Evolutionary conservation across 805 yeast genomes (phyloP).

Genomic region (Pichia kluyveri): DNA sequence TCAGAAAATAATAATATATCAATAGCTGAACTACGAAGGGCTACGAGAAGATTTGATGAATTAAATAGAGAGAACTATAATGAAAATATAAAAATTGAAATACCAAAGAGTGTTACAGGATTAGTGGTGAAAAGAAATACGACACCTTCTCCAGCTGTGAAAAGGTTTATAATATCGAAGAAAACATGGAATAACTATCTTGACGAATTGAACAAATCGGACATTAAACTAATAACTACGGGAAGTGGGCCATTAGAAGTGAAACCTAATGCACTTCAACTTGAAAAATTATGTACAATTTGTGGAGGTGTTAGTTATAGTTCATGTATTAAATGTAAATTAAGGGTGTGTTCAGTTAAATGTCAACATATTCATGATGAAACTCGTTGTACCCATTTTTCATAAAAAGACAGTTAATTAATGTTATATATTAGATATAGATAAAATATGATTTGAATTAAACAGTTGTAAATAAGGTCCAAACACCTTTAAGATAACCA

Average conservation of each 20-base stretch:
- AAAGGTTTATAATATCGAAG: slow-evolving; percentile 31
- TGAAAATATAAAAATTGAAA: slow-evolving; percentile 28
- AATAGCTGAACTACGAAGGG: slow-evolving; percentile 26
- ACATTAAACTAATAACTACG: slow-evolving; percentile 21
- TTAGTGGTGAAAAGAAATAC: slow-evolving; percentile 11
- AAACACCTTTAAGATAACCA: slow-evolving; percentile 68
- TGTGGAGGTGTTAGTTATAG: slow-evolving; percentile 37
- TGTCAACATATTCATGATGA: slow-evolving; percentile 34
- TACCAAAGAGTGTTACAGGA: slow-evolving; percentile 26
- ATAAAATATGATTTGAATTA: slow-evolving; percentile 16
- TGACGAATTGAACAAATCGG: slow-evolving; percentile 34
- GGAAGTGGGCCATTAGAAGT: slow-evolving; percentile 20
- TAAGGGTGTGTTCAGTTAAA: slow-evolving; percentile 33
- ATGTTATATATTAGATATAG: not conserved
- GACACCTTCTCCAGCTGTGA: slow-evolving; percentile 26
- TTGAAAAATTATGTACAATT: slow-evolving; percentile 35
- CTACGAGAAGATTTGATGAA: slow-evolving; percentile 31
- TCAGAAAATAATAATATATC: slow-evolving; percentile 5
- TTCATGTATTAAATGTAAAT: slow-evolving; percentile 32
- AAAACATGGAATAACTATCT: slow-evolving; percentile 32
- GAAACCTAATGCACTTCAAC: slow-evolving; percentile 24
- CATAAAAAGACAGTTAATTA: not conserved
- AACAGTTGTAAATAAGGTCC: slow-evolving; percentile 57
- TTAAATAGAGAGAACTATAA: slow-evolving; percentile 36
- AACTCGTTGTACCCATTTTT: slow-evolving; percentile 32